Evolutionary conservation across 306 rosid species (phyloP), one percentile per base, ranked within the genome.

Genomic region (Quercus ilex): DNA sequence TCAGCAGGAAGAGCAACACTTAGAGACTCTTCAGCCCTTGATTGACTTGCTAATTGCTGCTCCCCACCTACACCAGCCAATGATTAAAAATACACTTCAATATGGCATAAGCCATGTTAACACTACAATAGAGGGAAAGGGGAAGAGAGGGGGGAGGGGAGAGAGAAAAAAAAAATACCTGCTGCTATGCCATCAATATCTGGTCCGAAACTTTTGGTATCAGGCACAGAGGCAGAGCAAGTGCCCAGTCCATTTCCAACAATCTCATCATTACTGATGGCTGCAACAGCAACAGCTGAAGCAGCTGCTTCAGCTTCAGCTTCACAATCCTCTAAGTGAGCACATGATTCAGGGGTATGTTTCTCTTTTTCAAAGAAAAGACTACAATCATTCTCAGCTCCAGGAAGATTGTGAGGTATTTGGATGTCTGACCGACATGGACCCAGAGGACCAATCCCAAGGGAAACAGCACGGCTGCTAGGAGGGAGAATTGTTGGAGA

Each of bases 271-370:
- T 84, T 86, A 83, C 93, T 86, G 79, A 95, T 95, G 30, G 92
- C 99, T 86, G 98, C 97, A 84, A 89, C 99, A 71, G 97, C 99
- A 83, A 94, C 93, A 56, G 97, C 99, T 10, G 99, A 92, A 82
- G 99, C 99, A 78, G 99, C 98, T 68, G 98, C 97, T 85, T 92
- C 98, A 0, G 98, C 89, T 69, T 92, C 93, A 4, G 95, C 93
- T 79, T 91, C 99, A 86, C 89, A 90, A 53, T 92, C 97, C 86
- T 90, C 97, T 67, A 92, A 79, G 73, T 76, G 92, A 83, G 75
- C 84, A 79, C 84, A 82, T 67, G 97, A 81, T 79, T 85, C 89
- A 78, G 90, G 51, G 5, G 75, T n/a, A 79, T 79, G 89, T 81
- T 92, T 90, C 75, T 84, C 96, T 78, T 94, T 94, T 64, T 90